Base-by-base conservation (phyloP, 345 rosid genomes). In the Corchorus olitorius region DNA sequence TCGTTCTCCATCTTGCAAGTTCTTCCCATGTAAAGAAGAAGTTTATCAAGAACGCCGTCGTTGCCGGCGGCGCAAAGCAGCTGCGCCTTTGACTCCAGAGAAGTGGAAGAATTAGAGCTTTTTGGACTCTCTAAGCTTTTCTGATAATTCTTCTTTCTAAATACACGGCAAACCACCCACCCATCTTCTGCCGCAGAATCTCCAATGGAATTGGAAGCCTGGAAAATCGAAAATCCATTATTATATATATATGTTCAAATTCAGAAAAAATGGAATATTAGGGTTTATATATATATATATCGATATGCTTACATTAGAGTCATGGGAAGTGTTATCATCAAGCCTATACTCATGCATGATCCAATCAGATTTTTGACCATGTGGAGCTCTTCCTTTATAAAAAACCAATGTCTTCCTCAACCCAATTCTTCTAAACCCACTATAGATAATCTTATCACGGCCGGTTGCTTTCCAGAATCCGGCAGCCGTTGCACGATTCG, bases 401-500 rank as follows among this genome's bases (percentile, higher is more conserved):
- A 96, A 96, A 22, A 96, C 98, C 1, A 96, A 86, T 2, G 99
- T 96, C 90, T 96, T 96, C 77, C 98, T 89, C 79, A 92, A 73
- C 15, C 99, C 99, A 65, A 96, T 96, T 75, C 97, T 86, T 61
- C 76, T 81, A 56, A 85, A 84, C 8, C 94, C 84, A 41, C 97
- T 88, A 39, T 86, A 89, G 7, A 96, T 96, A 79, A 92, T 91
- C 95, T 96, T 96, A 68, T 93, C 99, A 0, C 98, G 91, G 35
- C 99, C 99, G 0, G 99, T 96, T 15, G 99, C 99, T 80, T 96
- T 96, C 99, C 99, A 96, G 78, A 96, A 96, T 11, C 99, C 99
- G 14, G 93, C 94, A 0, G 94, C 87, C 0, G 99, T 96, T 0
- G 98, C 99, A 2, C 99, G 85, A 80, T 96, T 96, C 14, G 99